Evolutionary conservation across 371 early-diverging fungal species (phyloP), one percentile per base, ranked within the genome.

Genomic region (Lichtheimia hyalospora): DNA sequence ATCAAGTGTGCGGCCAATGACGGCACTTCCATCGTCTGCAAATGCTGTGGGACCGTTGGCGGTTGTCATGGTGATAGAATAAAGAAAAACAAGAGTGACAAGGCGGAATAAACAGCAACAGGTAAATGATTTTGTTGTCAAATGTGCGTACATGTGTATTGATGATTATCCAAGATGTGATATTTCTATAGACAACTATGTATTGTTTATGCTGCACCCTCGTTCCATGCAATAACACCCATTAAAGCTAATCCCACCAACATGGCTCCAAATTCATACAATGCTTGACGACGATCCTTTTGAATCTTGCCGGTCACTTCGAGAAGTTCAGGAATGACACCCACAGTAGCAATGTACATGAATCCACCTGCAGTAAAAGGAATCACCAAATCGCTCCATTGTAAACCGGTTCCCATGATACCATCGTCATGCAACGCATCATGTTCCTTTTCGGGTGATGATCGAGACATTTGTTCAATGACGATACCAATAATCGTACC

Each of bases 341-440:
- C 92, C 12, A 91, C 93, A 0, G 92, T 91, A 16, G 93, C 93
- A 61, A 93, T 92, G 63, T 95, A 95, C 44, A 95, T 67, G 63
- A 95, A 93, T 3, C 92, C 94, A 51, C 95, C 95, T 0, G 95
- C 95, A 6, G 95, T 91, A 54, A 91, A 85, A 0, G 95, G 93
- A 62, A 94, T 90, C 13, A 92, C 89, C 54, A 91, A 68, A 57
- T 93, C 91, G 50, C 89, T 80, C 73, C 64, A 64, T 2, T 56
- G 58, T 5, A 77, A 57, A n/a, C 63, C 67, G 0, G 78, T 74
- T 15, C 83, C 84, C 39, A 80, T 58, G 7, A 88, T 72, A 25
- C 89, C 76, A 18, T 27, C 20, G 18, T 20, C 59, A n/a, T 23
- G 25, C 12, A 34, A 52, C n/a, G 39, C 28, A 15, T 69, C 59